A percentile compares a stretch with the other conserved stretches of the same genome.
Evolutionary conservation across 2,329 filamentous ascomycete species (phyloP).

Genomic region (Claviceps cyperi): DNA sequence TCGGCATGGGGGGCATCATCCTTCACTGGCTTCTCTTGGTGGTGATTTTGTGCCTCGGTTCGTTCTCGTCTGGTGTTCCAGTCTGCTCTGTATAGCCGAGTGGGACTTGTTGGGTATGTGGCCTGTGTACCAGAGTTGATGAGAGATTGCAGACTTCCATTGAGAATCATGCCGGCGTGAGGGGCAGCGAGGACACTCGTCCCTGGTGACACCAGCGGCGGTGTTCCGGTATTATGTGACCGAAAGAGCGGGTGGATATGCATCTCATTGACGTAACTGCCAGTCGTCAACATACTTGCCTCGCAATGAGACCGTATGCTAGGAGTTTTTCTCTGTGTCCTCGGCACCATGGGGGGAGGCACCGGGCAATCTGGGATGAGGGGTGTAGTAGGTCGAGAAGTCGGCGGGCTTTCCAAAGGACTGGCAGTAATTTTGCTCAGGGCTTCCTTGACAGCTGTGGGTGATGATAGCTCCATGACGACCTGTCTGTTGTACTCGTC

Average conservation of each 20-base stretch:
- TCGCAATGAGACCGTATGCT: constrained; percentile 18
- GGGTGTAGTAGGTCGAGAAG: constrained; percentile 42
- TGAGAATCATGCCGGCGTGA: constrained; percentile 47
- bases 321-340: constrained; percentile 40
- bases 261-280: constrained; percentile 34
- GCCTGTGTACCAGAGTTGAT: constrained; percentile 30
- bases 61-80: not conserved
- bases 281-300: constrained; percentile 9
- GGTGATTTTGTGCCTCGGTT: not conserved
- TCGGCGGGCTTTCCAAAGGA: constrained; percentile 47
- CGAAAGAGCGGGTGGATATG: constrained; percentile 70
- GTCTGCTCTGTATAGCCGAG: constrained; percentile 21
- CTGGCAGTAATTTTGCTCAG: constrained; percentile 60
- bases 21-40: constrained; percentile 22
- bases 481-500: constrained; percentile 47
- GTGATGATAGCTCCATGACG: constrained; percentile 34
- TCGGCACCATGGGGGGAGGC: constrained; percentile 27
- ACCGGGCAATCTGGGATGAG: constrained; percentile 33
- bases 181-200: constrained; percentile 60
- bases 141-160: constrained; percentile 34
- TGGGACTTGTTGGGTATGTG: constrained; percentile 35
- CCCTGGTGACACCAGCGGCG: constrained; percentile 50
- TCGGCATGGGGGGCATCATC: constrained; percentile 46
- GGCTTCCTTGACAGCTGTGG: constrained; percentile 31
- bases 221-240: constrained; percentile 45